Percentiles rank a stretch among this genome's conserved stretches.
phyloP scores from a whole-genome alignment of 768 basidiomycete genomes.

The Mycena albidolilacea region DNA sequence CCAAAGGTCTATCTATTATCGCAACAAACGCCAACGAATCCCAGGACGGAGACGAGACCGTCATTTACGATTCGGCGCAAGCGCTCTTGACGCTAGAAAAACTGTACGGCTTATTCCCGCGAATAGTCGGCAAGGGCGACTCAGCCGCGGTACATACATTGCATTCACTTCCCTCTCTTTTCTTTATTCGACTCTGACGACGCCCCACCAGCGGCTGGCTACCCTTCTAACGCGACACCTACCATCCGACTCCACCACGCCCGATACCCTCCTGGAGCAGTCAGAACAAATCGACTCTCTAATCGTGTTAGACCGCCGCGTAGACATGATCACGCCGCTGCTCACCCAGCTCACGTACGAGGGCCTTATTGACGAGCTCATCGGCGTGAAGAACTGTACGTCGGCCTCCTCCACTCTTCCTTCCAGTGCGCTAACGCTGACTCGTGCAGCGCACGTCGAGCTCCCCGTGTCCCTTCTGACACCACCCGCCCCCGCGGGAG shows the following conservation, averaged over 20 bases:
- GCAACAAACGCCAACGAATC: conserved; percentile 14
- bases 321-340: conserved; percentile 96
- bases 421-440: conserved; percentile 17
- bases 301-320: conserved; percentile 90
- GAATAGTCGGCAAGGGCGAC: conserved; percentile 95
- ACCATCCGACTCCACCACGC: conserved; percentile 52
- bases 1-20: conserved; percentile 10
- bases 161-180: not conserved
- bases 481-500: conserved; percentile 64
- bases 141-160: conserved; percentile 73
- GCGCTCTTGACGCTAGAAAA: conserved; percentile 88
- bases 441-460: conserved; percentile 78
- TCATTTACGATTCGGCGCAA: conserved; percentile 90
- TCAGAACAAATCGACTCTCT: conserved; percentile 85
- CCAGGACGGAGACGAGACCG: conserved; percentile 95
- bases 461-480: conserved; percentile 80
- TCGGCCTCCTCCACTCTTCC: conserved; percentile 23
- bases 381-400: conserved; percentile 92
- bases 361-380: conserved; percentile 93
- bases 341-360: conserved; percentile 97
- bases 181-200: conserved; percentile 13
- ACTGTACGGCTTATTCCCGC: conserved; percentile 90
- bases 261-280: conserved; percentile 58
- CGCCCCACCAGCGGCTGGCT: conserved; percentile 74
- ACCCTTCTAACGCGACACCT: conserved; percentile 76